A percentile compares a stretch with the other conserved stretches of the same genome.
These are phyloP conservation scores for Terfezia boudieri DNA, from an alignment of 495 filamentous ascomycete genomes.

Conservation along the genomic window DNA sequence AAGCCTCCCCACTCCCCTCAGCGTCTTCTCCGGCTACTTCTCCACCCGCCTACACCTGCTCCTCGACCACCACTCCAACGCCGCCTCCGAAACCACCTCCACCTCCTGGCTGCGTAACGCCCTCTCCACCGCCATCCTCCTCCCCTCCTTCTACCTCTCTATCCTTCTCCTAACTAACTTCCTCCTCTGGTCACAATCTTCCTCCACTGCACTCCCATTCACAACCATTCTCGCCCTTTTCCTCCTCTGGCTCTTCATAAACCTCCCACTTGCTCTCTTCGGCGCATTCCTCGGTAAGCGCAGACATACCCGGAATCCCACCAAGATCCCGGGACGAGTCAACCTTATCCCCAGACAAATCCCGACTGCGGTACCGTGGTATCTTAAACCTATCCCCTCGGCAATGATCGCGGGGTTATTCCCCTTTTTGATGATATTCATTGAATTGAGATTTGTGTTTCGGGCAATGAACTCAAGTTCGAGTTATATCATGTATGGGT, in stretches of 20 bases:
- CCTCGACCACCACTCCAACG: slow-evolving; percentile 57
- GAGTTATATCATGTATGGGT: slow-evolving; percentile 86
- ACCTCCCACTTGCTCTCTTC: slow-evolving; percentile 70
- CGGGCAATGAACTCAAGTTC: slow-evolving; percentile 84
- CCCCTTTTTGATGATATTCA: slow-evolving; percentile 83
- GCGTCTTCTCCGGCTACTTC: slow-evolving; percentile 76
- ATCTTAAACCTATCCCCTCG: slow-evolving; percentile 37
- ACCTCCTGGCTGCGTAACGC: slow-evolving; percentile 9
- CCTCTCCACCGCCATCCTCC: slow-evolving; percentile 46
- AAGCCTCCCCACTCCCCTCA: too few species aligned
- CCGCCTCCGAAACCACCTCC: slow-evolving; percentile 2
- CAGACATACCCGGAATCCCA: slow-evolving; percentile 24
- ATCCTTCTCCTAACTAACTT: slow-evolving; percentile 71
- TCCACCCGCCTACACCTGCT: slow-evolving; percentile 68
- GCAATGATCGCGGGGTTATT: slow-evolving; percentile 59
- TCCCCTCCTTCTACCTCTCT: slow-evolving; percentile 62
- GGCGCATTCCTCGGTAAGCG: slow-evolving; percentile 65
- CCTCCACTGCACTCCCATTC: slow-evolving; percentile 77
- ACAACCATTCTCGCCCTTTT: slow-evolving; percentile 57
- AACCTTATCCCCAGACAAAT: slow-evolving; percentile 50
- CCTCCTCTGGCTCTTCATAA: slow-evolving; percentile 69
- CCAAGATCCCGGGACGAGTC: slow-evolving; percentile 46
- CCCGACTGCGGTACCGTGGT: slow-evolving; percentile 53
- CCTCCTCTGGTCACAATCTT: slow-evolving; percentile 86
- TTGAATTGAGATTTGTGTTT: slow-evolving; percentile 83